Conservation (phyloP, 2,329 filamentous ascomycete genomes). For the Calonectria pseudoreteaudii region DNA sequence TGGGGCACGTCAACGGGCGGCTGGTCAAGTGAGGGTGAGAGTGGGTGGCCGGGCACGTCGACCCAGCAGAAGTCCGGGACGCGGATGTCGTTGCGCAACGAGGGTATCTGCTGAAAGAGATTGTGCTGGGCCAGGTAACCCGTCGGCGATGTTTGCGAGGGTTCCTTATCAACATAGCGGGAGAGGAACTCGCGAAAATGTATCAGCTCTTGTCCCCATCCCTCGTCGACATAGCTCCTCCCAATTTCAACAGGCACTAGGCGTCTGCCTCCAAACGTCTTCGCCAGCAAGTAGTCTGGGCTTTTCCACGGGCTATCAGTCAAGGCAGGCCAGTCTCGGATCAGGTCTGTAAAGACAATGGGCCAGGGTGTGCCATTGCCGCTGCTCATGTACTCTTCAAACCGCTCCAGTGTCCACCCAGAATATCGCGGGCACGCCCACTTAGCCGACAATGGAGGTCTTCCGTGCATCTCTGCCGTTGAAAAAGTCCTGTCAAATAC, state of each 20-base stretch:
- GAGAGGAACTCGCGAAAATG: slow-evolving; percentile 78
- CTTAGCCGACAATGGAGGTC: slow-evolving; percentile 40
- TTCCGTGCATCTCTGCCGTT: slow-evolving; percentile 42
- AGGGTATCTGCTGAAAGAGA: slow-evolving; percentile 84
- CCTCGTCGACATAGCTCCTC: slow-evolving; percentile 85
- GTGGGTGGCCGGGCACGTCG: slow-evolving; percentile 68
- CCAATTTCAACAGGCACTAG: slow-evolving; percentile 90
- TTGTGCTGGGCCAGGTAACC: slow-evolving; percentile 95
- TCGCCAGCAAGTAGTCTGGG: slow-evolving; percentile 78
- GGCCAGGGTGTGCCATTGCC: slow-evolving; percentile 63
- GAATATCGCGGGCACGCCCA: slow-evolving; percentile 44
- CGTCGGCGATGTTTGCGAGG: slow-evolving; percentile 45
- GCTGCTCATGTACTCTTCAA: slow-evolving; percentile 71
- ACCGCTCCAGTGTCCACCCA: slow-evolving; percentile 66
- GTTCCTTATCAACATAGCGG: slow-evolving; percentile 64
- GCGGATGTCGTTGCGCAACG: slow-evolving; percentile 78
- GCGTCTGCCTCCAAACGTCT: slow-evolving; percentile 80
- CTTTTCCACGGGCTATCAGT: slow-evolving; percentile 75
- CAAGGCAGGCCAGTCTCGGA: slow-evolving; percentile 81
- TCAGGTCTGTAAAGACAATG: slow-evolving; percentile 75
- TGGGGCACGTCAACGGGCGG: slow-evolving; percentile 69
- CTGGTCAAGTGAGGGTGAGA: slow-evolving; percentile 49
- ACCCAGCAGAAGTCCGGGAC: slow-evolving; percentile 90
- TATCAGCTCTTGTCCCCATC: slow-evolving; percentile 86
- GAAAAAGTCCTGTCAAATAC: slow-evolving; percentile 39